Evolutionary conservation across 1,139 yeast species (phyloP).

Genomic region (Suhomyces panamericanus): DNA sequence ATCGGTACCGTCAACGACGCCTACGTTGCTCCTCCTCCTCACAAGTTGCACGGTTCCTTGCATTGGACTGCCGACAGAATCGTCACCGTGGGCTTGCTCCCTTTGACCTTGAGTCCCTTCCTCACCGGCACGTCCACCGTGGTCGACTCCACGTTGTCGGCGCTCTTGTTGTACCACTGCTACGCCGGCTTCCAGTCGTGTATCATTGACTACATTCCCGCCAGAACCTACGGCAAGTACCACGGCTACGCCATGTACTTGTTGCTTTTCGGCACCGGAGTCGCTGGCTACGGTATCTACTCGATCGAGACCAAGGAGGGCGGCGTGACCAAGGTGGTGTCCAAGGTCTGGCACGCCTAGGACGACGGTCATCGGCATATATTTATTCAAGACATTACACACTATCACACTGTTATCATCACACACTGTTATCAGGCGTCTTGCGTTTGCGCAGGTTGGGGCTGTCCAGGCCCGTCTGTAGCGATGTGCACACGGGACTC

Average conservation of each 20-base stretch:
- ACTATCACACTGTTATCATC: neutral
- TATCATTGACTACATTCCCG: slow-evolving; percentile 76
- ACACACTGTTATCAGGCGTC: slow-evolving; percentile 14
- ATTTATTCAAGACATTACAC: slow-evolving; percentile 1
- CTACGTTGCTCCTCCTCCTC: slow-evolving; percentile 56
- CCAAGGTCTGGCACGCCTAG: slow-evolving; percentile 44
- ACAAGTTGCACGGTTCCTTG: slow-evolving; percentile 59
- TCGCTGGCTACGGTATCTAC: slow-evolving; percentile 69
- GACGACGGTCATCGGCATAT: slow-evolving; percentile 1
- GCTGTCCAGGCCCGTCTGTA: slow-evolving; percentile 11
- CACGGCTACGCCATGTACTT: slow-evolving; percentile 62
- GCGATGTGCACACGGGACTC: slow-evolving; percentile 12
- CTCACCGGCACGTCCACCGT: slow-evolving; percentile 54
- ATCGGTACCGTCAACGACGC: slow-evolving; percentile 80
- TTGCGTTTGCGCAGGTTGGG: slow-evolving; percentile 13
- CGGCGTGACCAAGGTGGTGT: slow-evolving; percentile 37
- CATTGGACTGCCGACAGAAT: slow-evolving; percentile 74
- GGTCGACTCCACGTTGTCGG: slow-evolving; percentile 58
- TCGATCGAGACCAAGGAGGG: slow-evolving; percentile 62
- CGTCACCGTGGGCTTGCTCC: slow-evolving; percentile 60
- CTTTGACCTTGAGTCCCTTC: slow-evolving; percentile 64
- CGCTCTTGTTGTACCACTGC: slow-evolving; percentile 60
- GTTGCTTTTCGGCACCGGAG: slow-evolving; percentile 60
- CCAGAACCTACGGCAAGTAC: slow-evolving; percentile 68
- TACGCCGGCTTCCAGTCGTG: slow-evolving; percentile 75